Percentiles rank a stretch among this genome's conserved stretches.
Evolutionary conservation across 495 filamentous ascomycete genomes (phyloP).

Genomic region (Margaritispora aquatica): DNA sequence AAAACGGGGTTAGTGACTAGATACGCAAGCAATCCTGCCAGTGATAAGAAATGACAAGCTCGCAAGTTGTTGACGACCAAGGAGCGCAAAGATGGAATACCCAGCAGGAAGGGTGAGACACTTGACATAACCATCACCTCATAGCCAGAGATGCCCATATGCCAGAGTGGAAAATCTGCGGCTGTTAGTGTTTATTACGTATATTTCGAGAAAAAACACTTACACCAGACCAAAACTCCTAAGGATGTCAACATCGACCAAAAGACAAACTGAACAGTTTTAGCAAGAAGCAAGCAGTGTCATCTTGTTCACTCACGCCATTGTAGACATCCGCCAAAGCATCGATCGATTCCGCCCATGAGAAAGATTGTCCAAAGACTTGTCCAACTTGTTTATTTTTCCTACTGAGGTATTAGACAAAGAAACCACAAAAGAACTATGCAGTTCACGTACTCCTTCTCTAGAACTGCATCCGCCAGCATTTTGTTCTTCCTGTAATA

Average conservation of each 20-base stretch:
- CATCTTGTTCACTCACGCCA: conserved; percentile 52
- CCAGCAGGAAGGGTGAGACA: conserved; percentile 77
- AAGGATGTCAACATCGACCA: conserved; percentile 92
- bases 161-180: conserved; percentile 94
- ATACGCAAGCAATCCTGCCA: conserved; percentile 76
- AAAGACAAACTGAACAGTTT: conserved; percentile 68
- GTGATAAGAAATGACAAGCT: conserved; percentile 64
- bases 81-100: conserved; percentile 59
- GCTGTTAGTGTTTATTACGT: conserved; percentile 15
- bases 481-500: conserved; percentile 47
- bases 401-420: conserved; percentile 38
- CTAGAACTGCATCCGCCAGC: conserved; percentile 67
- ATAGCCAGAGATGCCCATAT: conserved; percentile 98
- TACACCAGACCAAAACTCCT: conserved; percentile 89
- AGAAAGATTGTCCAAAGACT: conserved; percentile 66
- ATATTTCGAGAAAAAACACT: conserved; percentile 30
- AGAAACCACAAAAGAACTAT: neutral
- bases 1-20: conserved; percentile 64
- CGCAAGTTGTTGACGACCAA: conserved; percentile 63
- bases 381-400: conserved; percentile 69
- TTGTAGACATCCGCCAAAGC: conserved; percentile 87
- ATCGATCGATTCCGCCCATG: conserved; percentile 68
- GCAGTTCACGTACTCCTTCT: conserved; percentile 67
- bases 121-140: conserved; percentile 82
- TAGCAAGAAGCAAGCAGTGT: conserved; percentile 22